Base-by-base conservation (phyloP, 306 rosid species). In the Begonia masoniana region DNA sequence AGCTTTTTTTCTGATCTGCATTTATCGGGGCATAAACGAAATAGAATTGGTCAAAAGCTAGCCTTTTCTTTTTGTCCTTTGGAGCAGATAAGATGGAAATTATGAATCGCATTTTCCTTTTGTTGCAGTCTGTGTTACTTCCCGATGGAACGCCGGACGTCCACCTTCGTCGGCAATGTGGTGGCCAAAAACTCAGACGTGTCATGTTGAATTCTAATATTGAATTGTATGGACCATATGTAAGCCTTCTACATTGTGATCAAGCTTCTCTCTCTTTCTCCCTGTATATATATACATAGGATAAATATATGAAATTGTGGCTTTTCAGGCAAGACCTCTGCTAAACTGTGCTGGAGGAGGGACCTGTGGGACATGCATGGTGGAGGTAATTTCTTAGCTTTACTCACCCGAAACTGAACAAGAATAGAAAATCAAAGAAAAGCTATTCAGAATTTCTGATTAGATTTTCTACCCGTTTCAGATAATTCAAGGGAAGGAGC, bases 71-170 rank as follows among this genome's bases (percentile, higher is more conserved):
- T 21, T 21, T 21, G 24, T 21, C 2, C 24, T 21, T 21, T 3
- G 24, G 24, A 21, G 24, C 24, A 21, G 24, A 21, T 21, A 31
- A 31, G 9, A 31, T 31, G 39, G 9, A 45, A 43, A 0, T 41
- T 50, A 9, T 5, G 4, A 1, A 39, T 23, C 15, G 23, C 8
- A n/a, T 64, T 41, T 7, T 56, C 7, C 15, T 59, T 23, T 50
- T 21, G 41, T 61, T 61, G 52, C 61, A 91, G 99, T 75, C 99
- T 48, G 94, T 83, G 31, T 66, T 91, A 68, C 87, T 86, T 10
- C 99, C 96, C 31, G 96, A 91, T 77, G 86, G 87, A 62, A 85
- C 84, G n/a, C 88, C 92, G 15, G 94, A 91, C 62, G 70, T 86
- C 12, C 96, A 86, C 50, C 76, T 64, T 58, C 87, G 96, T 42